Evolutionary conservation across 345 rosid genomes (phyloP).

Genomic region (Rhizophora mangle): DNA sequence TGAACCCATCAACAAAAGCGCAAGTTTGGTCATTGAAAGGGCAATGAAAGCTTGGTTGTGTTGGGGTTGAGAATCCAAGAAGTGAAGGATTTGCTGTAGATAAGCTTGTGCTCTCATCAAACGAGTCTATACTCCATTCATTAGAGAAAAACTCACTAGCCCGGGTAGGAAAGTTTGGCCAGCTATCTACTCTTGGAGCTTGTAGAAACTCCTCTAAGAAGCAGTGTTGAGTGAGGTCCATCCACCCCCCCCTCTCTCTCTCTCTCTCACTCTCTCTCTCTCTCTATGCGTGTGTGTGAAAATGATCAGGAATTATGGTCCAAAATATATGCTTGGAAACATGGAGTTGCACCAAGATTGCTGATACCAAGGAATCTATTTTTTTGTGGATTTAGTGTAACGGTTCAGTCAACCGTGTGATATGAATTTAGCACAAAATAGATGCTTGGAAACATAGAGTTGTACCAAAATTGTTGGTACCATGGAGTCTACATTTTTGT

Average conservation of each 20-base stretch:
- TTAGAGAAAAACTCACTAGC: slow-evolving; percentile 34
- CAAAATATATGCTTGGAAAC: background rate
- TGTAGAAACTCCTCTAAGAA: slow-evolving; percentile 62
- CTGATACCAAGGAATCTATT: too few relatives aligned
- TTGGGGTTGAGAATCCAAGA: slow-evolving; percentile 30
- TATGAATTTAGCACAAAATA: background rate
- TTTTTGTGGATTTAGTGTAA: too few relatives aligned
- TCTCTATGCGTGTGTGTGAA: background rate
- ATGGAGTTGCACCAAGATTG: slow-evolving; percentile 3
- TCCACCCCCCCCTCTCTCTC: slow-evolving; percentile 2
- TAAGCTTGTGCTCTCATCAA: slow-evolving; percentile 32
- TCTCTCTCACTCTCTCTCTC: slow-evolving; percentile 18
- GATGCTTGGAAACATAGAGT: background rate
- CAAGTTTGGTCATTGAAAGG: slow-evolving; percentile 29
- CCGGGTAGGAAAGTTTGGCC: slow-evolving; percentile 31
- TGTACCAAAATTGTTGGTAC: background rate
- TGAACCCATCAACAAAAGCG: slow-evolving; percentile 42
- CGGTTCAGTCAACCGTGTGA: too few relatives aligned
- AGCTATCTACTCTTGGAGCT: slow-evolving; percentile 49
- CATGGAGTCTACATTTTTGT: too few relatives aligned
- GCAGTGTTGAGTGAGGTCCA: slow-evolving; percentile 66
- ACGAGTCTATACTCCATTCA: slow-evolving; percentile 50
- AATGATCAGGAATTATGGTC: background rate
- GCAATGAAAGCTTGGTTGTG: slow-evolving; percentile 40
- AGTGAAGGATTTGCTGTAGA: slow-evolving; percentile 35